These are phyloP conservation scores for Termitomyces sp. DNA, from an alignment of 768 basidiomycete genomes.

Conservation along the genomic window DNA sequence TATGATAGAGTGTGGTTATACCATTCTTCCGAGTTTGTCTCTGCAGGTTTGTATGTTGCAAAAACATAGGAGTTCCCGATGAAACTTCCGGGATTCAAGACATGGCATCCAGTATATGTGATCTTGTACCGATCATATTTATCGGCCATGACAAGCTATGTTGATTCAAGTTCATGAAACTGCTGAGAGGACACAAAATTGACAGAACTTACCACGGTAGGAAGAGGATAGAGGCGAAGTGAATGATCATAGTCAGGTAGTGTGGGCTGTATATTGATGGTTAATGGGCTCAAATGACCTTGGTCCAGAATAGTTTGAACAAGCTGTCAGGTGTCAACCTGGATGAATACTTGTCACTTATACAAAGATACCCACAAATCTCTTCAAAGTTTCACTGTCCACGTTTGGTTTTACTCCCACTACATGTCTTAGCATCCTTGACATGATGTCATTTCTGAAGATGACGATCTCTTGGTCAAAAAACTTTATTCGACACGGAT, in stretches of 20 bases:
- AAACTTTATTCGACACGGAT: conserved; percentile 93
- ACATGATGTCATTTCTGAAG: conserved; percentile 90
- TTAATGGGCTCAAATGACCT: conserved; percentile 86
- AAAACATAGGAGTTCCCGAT: conserved; percentile 78
- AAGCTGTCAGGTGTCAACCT: conserved; percentile 42
- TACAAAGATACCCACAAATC: conserved; percentile 57
- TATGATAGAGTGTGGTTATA: conserved; percentile 17
- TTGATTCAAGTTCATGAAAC: not conserved
- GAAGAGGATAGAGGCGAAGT: conserved; percentile 88
- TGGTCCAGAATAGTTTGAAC: conserved; percentile 98
- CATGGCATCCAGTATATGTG: conserved; percentile 97
- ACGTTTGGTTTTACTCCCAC: conserved; percentile 83
- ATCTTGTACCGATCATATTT: conserved; percentile 94
- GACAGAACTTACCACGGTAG: conserved; percentile 65
- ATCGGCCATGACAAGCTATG: conserved; percentile 87
- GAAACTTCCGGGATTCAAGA: conserved; percentile 96
- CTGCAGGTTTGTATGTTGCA: conserved; percentile 86
- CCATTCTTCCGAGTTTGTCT: conserved; percentile 83
- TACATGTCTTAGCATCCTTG: conserved; percentile 87
- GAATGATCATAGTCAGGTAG: conserved; percentile 89
- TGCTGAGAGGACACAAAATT: not conserved
- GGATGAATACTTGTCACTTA: not conserved
- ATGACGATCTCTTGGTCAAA: conserved; percentile 95
- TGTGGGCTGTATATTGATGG: conserved; percentile 79
- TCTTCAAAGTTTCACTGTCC: conserved; percentile 74